A percentile compares a stretch with the other conserved stretches of the same genome.
These are phyloP conservation scores for Elasticomyces elasticus DNA, from an alignment of 495 filamentous ascomycete species.

Conservation along the genomic window DNA sequence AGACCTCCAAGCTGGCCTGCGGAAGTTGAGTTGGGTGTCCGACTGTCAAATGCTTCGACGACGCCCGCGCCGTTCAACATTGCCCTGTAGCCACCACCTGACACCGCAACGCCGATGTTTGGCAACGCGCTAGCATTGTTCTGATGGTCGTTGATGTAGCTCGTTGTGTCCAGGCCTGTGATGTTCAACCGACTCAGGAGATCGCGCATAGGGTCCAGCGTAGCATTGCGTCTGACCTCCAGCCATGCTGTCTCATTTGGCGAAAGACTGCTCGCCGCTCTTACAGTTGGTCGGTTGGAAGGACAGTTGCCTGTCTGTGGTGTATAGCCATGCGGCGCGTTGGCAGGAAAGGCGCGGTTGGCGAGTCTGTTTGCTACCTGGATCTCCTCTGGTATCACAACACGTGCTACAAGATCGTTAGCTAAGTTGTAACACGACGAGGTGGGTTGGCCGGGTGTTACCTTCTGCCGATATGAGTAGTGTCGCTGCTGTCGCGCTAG, in stretches of 20 bases:
- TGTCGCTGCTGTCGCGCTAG: background rate
- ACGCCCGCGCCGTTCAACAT: conserved; percentile 83
- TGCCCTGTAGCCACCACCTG: conserved; percentile 73
- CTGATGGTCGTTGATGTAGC: conserved; percentile 53
- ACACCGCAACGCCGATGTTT: conserved; percentile 54
- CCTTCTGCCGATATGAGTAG: background rate
- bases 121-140: conserved; percentile 50
- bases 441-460: background rate
- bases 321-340: conserved; percentile 34
- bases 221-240: conserved; percentile 44
- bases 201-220: conserved; percentile 57
- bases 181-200: conserved; percentile 67
- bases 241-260: conserved; percentile 62
- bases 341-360: conserved; percentile 16
- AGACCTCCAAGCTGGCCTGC: conserved; percentile 72
- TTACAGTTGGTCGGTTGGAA: conserved; percentile 40
- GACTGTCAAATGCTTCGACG: conserved; percentile 71
- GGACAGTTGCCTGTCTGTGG: conserved; percentile 31
- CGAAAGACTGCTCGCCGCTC: conserved; percentile 50
- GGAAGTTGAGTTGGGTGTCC: conserved; percentile 55
- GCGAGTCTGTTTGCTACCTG: background rate
- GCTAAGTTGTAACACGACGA: background rate
- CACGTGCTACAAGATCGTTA: background rate
- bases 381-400: background rate
- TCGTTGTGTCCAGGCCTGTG: conserved; percentile 59